These are phyloP conservation scores for Artemisia tridentata DNA, from an alignment of 129 eudicot species.

Conservation along the genomic window DNA sequence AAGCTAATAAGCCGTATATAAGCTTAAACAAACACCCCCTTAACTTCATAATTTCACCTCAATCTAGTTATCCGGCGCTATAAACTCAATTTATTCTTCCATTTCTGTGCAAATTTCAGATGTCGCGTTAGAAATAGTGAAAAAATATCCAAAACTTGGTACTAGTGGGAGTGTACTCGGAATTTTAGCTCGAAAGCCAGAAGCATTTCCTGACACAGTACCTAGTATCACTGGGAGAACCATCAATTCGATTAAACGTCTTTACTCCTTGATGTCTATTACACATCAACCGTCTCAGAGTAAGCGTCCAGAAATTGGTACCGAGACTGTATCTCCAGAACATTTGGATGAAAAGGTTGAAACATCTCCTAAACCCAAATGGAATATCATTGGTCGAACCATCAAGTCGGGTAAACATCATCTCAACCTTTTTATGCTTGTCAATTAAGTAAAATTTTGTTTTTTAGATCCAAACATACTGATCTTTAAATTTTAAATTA, in stretches of 20 bases:
- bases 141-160: slow-evolving; percentile 24
- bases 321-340: neutral
- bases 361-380: neutral
- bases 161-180: neutral
- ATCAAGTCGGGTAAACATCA: neutral
- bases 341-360: neutral
- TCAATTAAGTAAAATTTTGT: neutral
- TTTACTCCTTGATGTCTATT: neutral
- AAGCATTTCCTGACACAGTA: neutral
- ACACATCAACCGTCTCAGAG: neutral
- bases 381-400: neutral
- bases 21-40: too few relatives aligned
- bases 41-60: too few relatives aligned
- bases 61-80: too few relatives aligned
- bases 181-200: slow-evolving; percentile 15
- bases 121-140: slow-evolving; percentile 32
- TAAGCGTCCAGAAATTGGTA: neutral
- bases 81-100: too few relatives aligned
- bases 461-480: too few relatives aligned
- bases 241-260: neutral
- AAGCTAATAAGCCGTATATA: too few relatives aligned
- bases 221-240: neutral
- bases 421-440: neutral
- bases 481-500: neutral
- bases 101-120: slow-evolving; percentile 14